These are phyloP conservation scores for Cryphonectria carpinicola DNA, from an alignment of 2,329 filamentous ascomycete species.

Conservation along the genomic window DNA sequence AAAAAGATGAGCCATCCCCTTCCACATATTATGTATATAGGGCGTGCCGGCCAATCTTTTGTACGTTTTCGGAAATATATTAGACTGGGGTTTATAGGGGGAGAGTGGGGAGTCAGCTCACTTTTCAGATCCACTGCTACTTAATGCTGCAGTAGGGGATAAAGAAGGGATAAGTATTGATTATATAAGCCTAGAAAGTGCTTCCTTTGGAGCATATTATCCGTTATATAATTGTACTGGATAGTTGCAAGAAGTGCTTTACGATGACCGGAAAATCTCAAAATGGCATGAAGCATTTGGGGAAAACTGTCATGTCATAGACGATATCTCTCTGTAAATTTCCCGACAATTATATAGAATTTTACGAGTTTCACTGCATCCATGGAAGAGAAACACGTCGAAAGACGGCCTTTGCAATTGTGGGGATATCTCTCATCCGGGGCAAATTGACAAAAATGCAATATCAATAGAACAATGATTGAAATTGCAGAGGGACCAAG, in stretches of 20 bases:
- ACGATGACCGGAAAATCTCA: background rate
- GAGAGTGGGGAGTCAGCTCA: background rate
- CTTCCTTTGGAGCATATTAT: background rate
- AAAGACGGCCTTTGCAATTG: too few species aligned
- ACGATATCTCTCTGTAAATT: background rate
- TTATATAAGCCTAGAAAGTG: background rate
- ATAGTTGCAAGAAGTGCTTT: background rate
- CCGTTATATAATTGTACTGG: background rate
- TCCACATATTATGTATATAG: background rate
- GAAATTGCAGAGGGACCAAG: background rate
- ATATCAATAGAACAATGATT: too few species aligned
- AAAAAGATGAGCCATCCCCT: background rate
- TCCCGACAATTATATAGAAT: background rate
- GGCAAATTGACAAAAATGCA: background rate
- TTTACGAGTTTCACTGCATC: background rate
- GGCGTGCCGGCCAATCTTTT: background rate
- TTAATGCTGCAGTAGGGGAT: background rate
- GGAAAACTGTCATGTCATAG: too few species aligned
- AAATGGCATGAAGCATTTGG: background rate
- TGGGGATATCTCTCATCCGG: background rate
- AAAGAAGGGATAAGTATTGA: background rate
- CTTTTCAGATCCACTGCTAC: background rate
- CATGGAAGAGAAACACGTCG: background rate
- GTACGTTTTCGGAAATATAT: background rate
- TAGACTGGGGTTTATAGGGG: background rate